phyloP scores from a whole-genome alignment of 306 rosid genomes.

The Malus sylvestris region DNA sequence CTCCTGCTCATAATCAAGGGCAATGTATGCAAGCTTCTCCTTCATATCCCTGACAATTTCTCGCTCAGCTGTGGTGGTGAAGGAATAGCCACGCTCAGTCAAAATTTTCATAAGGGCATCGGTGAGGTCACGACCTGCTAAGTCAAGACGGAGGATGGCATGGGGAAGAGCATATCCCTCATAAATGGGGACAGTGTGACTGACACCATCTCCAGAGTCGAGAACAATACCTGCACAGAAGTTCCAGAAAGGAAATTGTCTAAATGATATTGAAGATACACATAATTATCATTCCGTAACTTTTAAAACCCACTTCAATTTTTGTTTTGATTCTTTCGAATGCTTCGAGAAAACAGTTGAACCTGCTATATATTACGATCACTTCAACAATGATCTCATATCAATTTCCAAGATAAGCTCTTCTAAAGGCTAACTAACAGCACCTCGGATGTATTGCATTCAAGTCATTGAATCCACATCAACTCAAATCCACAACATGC shows the following conservation, averaged over 20 bases:
- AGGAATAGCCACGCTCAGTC: conserved; percentile 82
- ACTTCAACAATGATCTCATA: background rate
- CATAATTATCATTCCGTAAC: background rate
- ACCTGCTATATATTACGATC: background rate
- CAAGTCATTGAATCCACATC: background rate
- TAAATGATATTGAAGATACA: background rate
- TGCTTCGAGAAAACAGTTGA: background rate
- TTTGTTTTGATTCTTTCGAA: background rate
- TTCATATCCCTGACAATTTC: conserved; percentile 88
- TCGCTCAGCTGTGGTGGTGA: conserved; percentile 82
- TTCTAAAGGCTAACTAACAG: background rate
- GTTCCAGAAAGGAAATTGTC: background rate
- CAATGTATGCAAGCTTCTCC: conserved; percentile 83
- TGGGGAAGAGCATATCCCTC: conserved; percentile 83
- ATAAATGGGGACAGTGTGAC: conserved; percentile 80
- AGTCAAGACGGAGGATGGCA: conserved; percentile 82
- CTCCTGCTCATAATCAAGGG: conserved; percentile 84
- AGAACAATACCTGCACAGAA: conserved; percentile 61
- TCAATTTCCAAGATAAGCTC: background rate
- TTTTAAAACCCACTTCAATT: background rate
- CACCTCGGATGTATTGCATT: background rate
- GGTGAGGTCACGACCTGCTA: conserved; percentile 85
- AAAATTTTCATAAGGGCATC: conserved; percentile 85
- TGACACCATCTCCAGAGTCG: conserved; percentile 87
- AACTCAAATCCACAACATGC: background rate